A percentile compares a stretch with the other conserved stretches of the same genome.
Evolutionary conservation across 345 rosid species (phyloP).

Genomic region (Turnera subulata): DNA sequence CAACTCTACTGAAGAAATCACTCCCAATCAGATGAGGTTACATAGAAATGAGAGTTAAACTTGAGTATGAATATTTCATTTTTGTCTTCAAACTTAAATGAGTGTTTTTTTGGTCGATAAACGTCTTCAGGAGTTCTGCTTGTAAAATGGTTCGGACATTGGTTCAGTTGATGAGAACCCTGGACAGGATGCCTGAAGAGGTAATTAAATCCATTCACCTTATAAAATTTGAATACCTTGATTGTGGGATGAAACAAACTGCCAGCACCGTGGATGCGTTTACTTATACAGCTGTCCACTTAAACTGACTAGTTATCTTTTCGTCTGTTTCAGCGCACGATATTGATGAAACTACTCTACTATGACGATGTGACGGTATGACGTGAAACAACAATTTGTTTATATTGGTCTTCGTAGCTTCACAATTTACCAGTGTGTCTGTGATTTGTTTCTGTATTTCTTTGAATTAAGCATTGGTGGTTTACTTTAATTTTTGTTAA

Average conservation of each 20-base stretch:
- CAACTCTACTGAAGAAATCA: conserved; percentile 64
- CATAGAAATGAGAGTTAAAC: not conserved
- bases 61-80: not conserved
- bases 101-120: conserved; percentile 2
- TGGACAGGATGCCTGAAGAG: conserved; percentile 93
- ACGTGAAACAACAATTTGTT: conserved; percentile 14
- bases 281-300: not conserved
- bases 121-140: conserved; percentile 73
- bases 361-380: conserved; percentile 95
- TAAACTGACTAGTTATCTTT: conserved; percentile 7
- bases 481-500: conserved; percentile 1
- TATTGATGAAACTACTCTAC: conserved; percentile 92
- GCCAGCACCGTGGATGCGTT: not conserved
- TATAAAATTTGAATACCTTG: not conserved
- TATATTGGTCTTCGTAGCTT: not conserved
- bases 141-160: conserved; percentile 94
- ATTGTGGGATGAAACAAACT: not conserved
- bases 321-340: conserved; percentile 67
- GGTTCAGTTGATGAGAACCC: conserved; percentile 94
- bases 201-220: conserved; percentile 25
- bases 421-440: not conserved
- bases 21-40: conserved; percentile 96
- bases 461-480: not conserved
- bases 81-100: not conserved
- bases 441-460: not conserved